phyloP scores from a whole-genome alignment of 2,329 filamentous ascomycete species.

The Coniochaeta ligniaria region DNA sequence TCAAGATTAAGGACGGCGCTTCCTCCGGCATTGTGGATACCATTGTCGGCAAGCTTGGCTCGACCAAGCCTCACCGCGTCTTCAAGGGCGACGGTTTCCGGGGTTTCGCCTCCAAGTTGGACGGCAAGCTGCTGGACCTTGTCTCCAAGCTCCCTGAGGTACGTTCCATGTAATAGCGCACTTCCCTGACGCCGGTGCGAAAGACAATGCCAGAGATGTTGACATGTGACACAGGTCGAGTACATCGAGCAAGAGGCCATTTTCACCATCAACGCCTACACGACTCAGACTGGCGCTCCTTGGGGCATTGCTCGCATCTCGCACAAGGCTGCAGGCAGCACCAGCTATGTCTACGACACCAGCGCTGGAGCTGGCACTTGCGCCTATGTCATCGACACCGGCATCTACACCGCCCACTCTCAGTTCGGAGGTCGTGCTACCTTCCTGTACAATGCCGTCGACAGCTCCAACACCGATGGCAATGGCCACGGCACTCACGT shows the following conservation, averaged over 20 bases:
- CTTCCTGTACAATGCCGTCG: conserved; percentile 28
- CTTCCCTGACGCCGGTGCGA: no score
- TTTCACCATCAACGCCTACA: conserved; percentile 18
- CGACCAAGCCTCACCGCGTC: conserved; percentile 10
- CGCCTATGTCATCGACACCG: conserved; percentile 39
- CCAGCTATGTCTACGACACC: conserved; percentile 21
- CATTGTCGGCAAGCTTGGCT: conserved; percentile 10
- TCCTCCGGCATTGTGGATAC: conserved; percentile 18
- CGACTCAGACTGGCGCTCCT: conserved; percentile 15
- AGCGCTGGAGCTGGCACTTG: conserved; percentile 20
- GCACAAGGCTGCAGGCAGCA: conserved; percentile 10
- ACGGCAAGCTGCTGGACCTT: conserved; percentile 12
- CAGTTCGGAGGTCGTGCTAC: conserved; percentile 35
- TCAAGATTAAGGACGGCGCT: conserved; percentile 32
- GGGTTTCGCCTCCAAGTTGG: conserved; percentile 19
- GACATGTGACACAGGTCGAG: conserved; percentile 16
- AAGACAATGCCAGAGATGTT: neutral
- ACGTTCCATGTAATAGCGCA: neutral
- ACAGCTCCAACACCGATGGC: conserved; percentile 28
- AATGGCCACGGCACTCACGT: conserved; percentile 42
- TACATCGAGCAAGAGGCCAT: conserved; percentile 22
- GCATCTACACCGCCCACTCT: conserved; percentile 32
- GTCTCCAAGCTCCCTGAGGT: conserved; percentile 16
- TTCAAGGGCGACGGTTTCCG: conserved; percentile 18
- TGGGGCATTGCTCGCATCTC: conserved; percentile 22